Conservation (phyloP, 2,329 filamentous ascomycete genomes). For the Apiospora pterosperma region DNA sequence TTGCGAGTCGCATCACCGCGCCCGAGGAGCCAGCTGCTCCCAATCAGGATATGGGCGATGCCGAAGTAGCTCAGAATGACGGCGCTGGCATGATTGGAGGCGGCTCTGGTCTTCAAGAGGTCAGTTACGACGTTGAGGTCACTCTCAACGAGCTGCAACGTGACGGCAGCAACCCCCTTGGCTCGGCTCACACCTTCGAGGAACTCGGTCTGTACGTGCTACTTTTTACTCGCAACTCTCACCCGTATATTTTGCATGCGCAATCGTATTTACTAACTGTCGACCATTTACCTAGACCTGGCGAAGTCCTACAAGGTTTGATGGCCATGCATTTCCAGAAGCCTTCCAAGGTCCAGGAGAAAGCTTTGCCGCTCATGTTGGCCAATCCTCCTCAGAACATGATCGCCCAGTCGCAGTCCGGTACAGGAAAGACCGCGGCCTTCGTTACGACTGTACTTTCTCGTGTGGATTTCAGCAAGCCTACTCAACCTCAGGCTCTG, state of each 20-base stretch:
- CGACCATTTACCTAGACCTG: conserved; percentile 13
- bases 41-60: conserved; percentile 15
- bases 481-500: conserved; percentile 75
- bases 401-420: conserved; percentile 98
- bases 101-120: conserved; percentile 61
- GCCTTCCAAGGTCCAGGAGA: conserved; percentile 97
- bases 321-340: conserved; percentile 83
- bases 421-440: conserved; percentile 95
- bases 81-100: conserved; percentile 32
- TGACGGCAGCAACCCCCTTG: conserved; percentile 83
- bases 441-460: conserved; percentile 91
- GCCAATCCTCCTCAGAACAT: conserved; percentile 85
- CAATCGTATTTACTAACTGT: neutral
- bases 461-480: conserved; percentile 71
- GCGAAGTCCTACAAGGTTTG: conserved; percentile 66
- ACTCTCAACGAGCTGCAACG: conserved; percentile 86
- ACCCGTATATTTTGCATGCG: neutral
- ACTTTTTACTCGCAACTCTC: neutral
- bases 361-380: conserved; percentile 85
- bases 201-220: conserved; percentile 75
- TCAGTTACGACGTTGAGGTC: conserved; percentile 85
- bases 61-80: conserved; percentile 31
- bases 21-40: conserved; percentile 26
- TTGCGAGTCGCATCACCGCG: conserved; percentile 49
- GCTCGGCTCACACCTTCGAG: conserved; percentile 79